Evolutionary conservation across 1,284 basidiomycete genomes (phyloP), one percentile per base, ranked within the genome.

Genomic region (Omphalotus olearius): DNA sequence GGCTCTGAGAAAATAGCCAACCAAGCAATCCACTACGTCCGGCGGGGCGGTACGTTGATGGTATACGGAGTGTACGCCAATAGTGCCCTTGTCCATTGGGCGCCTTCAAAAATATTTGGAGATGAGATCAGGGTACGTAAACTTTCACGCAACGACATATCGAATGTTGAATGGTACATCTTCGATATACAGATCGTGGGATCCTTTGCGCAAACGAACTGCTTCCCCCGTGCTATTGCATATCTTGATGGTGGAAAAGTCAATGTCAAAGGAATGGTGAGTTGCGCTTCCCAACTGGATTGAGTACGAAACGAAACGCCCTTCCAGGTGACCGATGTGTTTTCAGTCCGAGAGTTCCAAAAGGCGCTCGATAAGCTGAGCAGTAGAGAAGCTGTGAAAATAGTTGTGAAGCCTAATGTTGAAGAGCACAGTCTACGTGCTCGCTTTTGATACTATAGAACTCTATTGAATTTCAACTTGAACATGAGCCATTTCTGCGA

Each of bases 201-300:
- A 25, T 93, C 89, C 2, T 92, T 93, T 71, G 85, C 89, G 9
- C 91, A 93, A 64, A 86, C 83, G 6, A 83, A 80, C 70, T 93
- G 90, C 70, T 93, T 94, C 80, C 88, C 91, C 50, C 84, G 91
- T 45, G 89, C 91, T 6, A 82, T 94, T 45, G 85, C 83, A 17
- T 91, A 93, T 66, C 80, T 93, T 51, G 91, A 94, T 63, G 83
- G 81, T 61, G 88, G 89, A 37, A 92, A 91, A 71, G 75, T 94
- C 65, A 83, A 75, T 49, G 83, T 88, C 44, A 85, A 88, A 67
- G 91, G 91, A 40, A 91, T 94, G 86, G 91, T 85, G 30, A 65
- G 69, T 41, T 33, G 16, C 25, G 26, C 11, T 26, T 10, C 9
- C 36, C 23, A 18, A 16, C 3, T 11, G 10, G 4, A 25, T 45